Percentiles rank a stretch among this genome's conserved stretches.
Evolutionary conservation across 805 yeast genomes (phyloP).

Genomic region (Hemisphaericaspora nanyangensis): DNA sequence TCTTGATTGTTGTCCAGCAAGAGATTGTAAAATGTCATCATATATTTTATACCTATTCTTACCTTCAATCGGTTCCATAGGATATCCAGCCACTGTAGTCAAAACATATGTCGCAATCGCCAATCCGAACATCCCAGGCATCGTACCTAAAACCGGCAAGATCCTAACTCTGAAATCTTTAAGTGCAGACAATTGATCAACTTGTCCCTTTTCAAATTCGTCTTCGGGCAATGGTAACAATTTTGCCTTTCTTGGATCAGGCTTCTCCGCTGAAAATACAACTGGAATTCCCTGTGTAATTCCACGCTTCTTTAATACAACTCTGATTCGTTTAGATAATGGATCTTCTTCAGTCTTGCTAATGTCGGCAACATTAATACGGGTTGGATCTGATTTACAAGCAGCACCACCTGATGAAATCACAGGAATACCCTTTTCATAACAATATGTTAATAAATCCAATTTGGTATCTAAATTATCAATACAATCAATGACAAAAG

Average conservation of each 20-base stretch:
- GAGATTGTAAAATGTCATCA: conserved; percentile 75
- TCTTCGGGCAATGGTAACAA: conserved; percentile 81
- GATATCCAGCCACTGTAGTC: conserved; percentile 80
- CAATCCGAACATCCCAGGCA: conserved; percentile 96
- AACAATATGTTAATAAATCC: conserved; percentile 75
- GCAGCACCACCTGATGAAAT: conserved; percentile 97
- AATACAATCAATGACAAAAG: conserved; percentile 88
- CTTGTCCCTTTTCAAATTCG: conserved; percentile 75
- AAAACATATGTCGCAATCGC: conserved; percentile 82
- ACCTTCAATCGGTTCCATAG: conserved; percentile 87
- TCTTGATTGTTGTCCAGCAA: conserved; percentile 85
- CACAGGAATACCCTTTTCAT: conserved; percentile 57
- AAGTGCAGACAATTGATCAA: conserved; percentile 82
- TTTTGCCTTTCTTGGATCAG: conserved; percentile 90
- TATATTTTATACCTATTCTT: conserved; percentile 82
- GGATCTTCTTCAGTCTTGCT: conserved; percentile 93
- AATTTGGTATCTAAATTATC: conserved; percentile 97
- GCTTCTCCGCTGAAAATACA: conserved; percentile 92
- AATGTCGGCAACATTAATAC: conserved; percentile 85
- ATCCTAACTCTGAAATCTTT: conserved; percentile 91
- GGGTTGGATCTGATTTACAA: conserved; percentile 90
- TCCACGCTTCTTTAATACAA: conserved; percentile 78
- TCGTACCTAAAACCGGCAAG: conserved; percentile 91
- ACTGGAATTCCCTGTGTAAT: conserved; percentile 75
- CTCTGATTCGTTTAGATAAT: conserved; percentile 79